Evolutionary conservation across 164 flowering plant genomes (phyloP), one percentile per base, ranked within the genome.

Genomic region (Dillenia turbinata): DNA sequence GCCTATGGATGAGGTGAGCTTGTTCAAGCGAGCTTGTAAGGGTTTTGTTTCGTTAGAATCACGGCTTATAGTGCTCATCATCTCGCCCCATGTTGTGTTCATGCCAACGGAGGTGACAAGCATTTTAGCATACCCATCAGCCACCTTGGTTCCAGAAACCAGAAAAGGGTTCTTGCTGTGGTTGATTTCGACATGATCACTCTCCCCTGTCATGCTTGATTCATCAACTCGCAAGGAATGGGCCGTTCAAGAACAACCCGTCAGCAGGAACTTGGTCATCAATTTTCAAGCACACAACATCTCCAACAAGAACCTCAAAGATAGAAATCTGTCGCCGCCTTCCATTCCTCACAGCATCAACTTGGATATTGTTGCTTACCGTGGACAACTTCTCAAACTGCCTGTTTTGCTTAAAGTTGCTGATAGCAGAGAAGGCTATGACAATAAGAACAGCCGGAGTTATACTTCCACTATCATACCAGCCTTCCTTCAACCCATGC

Each of bases 221-320:
- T 40, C 82, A 24, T 77, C 81, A 2, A 78, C 69, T 13, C 64
- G 73, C 50, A 82, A 49, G 0, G 83, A 75, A 49, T 73, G 77
- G 77, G 15, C 83, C 83, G 1, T 70, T 65, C 9, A 59, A 9
- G 52, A 47, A 19, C 14, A 59, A 59, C 44, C 62, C 62, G n/a
- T 59, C 62, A 12, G 52, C 52, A 10, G 62, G 62, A 59, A 59
- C 43, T 17, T 43, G 19, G 9, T 59, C 62, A 10, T 43, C 86
- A 12, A 76, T 74, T 56, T 76, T 79, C 49, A 82, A 62, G 59
- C 67, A 70, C 3, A 79, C 74, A 3, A 79, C 47, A 49, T 81
- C 85, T 40, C 83, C 83, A 8, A 75, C 83, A 10, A 79, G 78
- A 9, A 79, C 64, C 0, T 77, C 80, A 47, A 74, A 79, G 3